Conservation (phyloP, 2,329 filamentous ascomycete genomes). For the Phialemoniopsis sp. region DNA sequence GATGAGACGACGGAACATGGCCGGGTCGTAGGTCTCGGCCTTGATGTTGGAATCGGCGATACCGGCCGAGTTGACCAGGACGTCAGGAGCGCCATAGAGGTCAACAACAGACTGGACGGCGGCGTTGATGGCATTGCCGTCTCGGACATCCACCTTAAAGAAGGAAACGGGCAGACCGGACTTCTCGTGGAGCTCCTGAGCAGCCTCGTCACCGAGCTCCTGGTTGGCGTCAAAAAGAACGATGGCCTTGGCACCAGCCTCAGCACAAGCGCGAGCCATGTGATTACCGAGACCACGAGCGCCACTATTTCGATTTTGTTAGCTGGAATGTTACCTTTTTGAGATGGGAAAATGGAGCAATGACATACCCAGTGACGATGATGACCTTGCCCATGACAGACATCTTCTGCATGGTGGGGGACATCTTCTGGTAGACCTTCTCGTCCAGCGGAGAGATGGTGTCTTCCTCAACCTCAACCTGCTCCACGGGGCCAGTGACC, state of each 20-base stretch:
- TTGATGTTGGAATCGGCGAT: slow-evolving; percentile 85
- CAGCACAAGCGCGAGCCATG: slow-evolving; percentile 74
- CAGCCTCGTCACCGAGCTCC: slow-evolving; percentile 66
- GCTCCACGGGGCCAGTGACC: slow-evolving; percentile 36
- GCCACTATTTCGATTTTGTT: slow-evolving; percentile 41
- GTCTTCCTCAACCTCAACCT: slow-evolving; percentile 37
- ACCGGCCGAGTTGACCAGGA: slow-evolving; percentile 76
- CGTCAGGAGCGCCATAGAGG: slow-evolving; percentile 65
- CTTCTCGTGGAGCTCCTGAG: slow-evolving; percentile 65
- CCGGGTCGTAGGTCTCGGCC: slow-evolving; percentile 70
- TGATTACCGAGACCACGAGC: slow-evolving; percentile 74
- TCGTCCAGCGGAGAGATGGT: slow-evolving; percentile 47
- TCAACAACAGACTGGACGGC: slow-evolving; percentile 63
- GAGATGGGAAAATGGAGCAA: neutral
- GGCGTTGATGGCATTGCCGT: slow-evolving; percentile 64
- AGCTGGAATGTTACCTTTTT: neutral
- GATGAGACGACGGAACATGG: slow-evolving; percentile 74
- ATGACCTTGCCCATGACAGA: slow-evolving; percentile 67
- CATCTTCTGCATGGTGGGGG: slow-evolving; percentile 65
- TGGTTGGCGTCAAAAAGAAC: slow-evolving; percentile 76
- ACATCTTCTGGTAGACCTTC: slow-evolving; percentile 51
- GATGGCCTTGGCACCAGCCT: slow-evolving; percentile 70
- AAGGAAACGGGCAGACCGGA: slow-evolving; percentile 71
- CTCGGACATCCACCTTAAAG: slow-evolving; percentile 76
- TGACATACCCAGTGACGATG: slow-evolving; percentile 63